Evolutionary conservation across 768 basidiomycete genomes (phyloP).

Genomic region (Tulasnella sp.): DNA sequence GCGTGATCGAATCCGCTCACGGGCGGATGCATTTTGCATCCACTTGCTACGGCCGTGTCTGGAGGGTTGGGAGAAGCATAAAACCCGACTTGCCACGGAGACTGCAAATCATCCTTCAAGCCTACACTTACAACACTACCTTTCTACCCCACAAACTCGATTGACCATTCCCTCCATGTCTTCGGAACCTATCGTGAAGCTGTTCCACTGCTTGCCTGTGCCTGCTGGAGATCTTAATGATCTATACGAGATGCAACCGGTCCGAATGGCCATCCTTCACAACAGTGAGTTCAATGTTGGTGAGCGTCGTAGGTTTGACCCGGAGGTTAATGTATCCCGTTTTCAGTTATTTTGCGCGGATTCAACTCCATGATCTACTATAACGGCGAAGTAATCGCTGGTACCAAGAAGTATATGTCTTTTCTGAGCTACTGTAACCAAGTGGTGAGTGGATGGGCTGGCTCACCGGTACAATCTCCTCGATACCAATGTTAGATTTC

Average conservation of each 20-base stretch:
- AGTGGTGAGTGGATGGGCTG: neutral
- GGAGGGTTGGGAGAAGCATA: neutral
- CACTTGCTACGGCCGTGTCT: neutral
- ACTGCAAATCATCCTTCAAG: neutral
- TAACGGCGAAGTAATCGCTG: neutral
- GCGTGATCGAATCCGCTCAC: neutral
- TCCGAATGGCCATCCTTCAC: constrained; percentile 23
- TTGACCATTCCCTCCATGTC: neutral
- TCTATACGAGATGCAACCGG: constrained; percentile 4
- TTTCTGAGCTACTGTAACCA: constrained; percentile 16
- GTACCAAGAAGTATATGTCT: neutral
- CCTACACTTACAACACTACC: neutral
- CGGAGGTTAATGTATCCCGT: neutral
- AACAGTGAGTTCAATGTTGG: constrained; percentile 10
- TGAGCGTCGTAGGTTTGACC: neutral
- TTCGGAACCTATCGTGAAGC: neutral
- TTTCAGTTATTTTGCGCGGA: constrained; percentile 13
- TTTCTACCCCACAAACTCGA: neutral
- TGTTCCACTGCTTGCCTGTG: constrained; percentile 16
- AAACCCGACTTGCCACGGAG: neutral
- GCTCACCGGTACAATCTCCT: neutral
- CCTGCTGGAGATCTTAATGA: constrained; percentile 6
- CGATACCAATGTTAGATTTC: neutral
- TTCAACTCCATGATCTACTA: constrained; percentile 21
- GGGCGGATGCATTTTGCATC: neutral